A percentile compares a stretch with the other conserved stretches of the same genome.
Conservation (phyloP, 2,329 filamentous ascomycete genomes). For the Ambrosiella xylebori region DNA sequence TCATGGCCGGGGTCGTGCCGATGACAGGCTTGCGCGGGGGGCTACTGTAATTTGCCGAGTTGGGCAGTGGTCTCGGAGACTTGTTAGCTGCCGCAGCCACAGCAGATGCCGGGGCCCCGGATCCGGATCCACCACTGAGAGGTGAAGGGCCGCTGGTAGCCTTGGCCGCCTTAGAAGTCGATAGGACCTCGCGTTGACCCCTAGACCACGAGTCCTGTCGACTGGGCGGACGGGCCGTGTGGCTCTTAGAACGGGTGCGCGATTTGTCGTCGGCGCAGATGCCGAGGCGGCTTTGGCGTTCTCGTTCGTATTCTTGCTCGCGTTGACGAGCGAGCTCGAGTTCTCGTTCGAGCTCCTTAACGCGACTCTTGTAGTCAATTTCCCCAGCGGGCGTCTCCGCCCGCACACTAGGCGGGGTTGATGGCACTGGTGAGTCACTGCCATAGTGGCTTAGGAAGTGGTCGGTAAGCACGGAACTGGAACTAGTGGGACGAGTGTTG, state of each 20-base stretch:
- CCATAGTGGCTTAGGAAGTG: slow-evolving; percentile 41
- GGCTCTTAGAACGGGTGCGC: slow-evolving; percentile 26
- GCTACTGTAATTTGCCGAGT: slow-evolving; percentile 24
- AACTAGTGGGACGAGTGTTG: slow-evolving; percentile 21
- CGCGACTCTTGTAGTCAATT: slow-evolving; percentile 43
- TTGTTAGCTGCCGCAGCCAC: slow-evolving; percentile 17
- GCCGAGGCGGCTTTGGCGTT: slow-evolving; percentile 32
- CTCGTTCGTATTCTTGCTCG: slow-evolving; percentile 44
- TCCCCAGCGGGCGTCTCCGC: slow-evolving; percentile 20
- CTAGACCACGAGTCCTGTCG: slow-evolving; percentile 46
- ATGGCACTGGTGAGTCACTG: slow-evolving; percentile 68
- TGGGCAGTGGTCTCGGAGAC: slow-evolving; percentile 29
- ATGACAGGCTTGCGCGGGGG: slow-evolving; percentile 12
- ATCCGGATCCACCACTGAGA: slow-evolving; percentile 21
- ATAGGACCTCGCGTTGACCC: slow-evolving; percentile 47
- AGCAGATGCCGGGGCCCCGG: slow-evolving; percentile 24
- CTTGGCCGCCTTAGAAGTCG: slow-evolving; percentile 18
- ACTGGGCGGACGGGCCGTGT: slow-evolving; percentile 27
- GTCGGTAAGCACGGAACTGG: slow-evolving; percentile 10
- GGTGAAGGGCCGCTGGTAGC: slow-evolving; percentile 16
- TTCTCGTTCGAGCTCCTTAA: slow-evolving; percentile 66
- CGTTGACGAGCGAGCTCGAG: slow-evolving; percentile 43
- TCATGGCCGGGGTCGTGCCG: slow-evolving; percentile 15
- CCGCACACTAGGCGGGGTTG: slow-evolving; percentile 29
- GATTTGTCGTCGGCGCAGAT: slow-evolving; percentile 14